Conservation (phyloP, 2,329 filamentous ascomycete species). For the Corniculantispora saksenae region DNA sequence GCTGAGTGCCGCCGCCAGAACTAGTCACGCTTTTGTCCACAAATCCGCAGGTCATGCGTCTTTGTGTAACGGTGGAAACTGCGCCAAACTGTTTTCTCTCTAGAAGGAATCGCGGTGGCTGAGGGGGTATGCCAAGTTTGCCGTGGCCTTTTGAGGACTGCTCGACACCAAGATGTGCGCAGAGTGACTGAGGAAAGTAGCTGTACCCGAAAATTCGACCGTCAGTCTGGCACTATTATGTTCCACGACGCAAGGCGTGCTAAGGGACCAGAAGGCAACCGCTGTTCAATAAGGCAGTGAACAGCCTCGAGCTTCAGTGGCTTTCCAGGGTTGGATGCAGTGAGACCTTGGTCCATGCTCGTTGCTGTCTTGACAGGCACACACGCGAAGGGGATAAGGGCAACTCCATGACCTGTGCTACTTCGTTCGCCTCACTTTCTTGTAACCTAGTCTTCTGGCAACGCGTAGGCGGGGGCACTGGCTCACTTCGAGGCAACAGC, state of each 20-base stretch:
- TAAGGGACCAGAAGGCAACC: background rate
- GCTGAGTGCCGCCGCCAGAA: background rate
- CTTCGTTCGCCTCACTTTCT: conserved; percentile 5
- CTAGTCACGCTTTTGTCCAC: background rate
- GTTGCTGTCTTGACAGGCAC: background rate
- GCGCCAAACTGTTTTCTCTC: background rate
- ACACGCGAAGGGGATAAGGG: background rate
- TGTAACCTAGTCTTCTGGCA: background rate
- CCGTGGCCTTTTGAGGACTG: background rate
- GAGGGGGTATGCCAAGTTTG: conserved; percentile 1
- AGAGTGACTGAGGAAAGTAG: conserved; percentile 3
- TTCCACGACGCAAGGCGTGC: background rate
- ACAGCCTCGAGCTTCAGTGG: conserved; percentile 5
- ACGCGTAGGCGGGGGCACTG: conserved; percentile 1
- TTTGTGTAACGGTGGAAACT: background rate
- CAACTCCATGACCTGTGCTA: background rate
- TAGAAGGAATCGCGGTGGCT: conserved; percentile 3
- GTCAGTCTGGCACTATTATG: background rate
- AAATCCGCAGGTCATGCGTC: background rate
- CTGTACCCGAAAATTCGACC: conserved; percentile 3
- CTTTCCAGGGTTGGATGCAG: background rate
- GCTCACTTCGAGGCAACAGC: background rate
- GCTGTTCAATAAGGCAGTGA: background rate
- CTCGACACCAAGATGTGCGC: conserved; percentile 4
- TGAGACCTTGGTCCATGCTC: background rate